These are phyloP conservation scores for Anethum foeniculum DNA, from an alignment of 140 eudicot genomes.

Conservation along the genomic window DNA sequence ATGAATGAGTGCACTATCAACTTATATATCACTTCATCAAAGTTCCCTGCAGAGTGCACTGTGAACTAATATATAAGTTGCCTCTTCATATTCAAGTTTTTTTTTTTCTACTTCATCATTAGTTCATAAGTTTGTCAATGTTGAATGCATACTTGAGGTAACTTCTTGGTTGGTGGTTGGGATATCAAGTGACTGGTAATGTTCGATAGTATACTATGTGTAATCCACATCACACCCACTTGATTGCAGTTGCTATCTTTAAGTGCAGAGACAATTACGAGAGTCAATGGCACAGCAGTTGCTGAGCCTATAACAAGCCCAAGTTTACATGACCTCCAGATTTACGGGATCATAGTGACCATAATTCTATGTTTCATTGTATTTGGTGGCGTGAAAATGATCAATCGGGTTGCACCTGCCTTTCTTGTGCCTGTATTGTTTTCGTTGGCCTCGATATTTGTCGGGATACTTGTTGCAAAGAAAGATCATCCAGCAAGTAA, in stretches of 20 bases:
- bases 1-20: background rate
- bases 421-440: slow-evolving; percentile 87
- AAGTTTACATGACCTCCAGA: slow-evolving; percentile 88
- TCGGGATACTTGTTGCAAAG: slow-evolving; percentile 71
- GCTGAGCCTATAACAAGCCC: slow-evolving; percentile 74
- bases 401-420: slow-evolving; percentile 94
- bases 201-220: background rate
- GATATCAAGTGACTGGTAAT: background rate
- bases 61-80: background rate
- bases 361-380: slow-evolving; percentile 84
- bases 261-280: slow-evolving; percentile 60
- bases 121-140: background rate
- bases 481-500: slow-evolving; percentile 68
- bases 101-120: background rate
- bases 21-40: background rate
- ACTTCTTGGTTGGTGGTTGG: background rate
- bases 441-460: slow-evolving; percentile 74
- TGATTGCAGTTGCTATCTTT: slow-evolving; percentile 17
- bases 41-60: background rate
- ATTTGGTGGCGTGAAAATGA: slow-evolving; percentile 96
- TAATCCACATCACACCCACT: slow-evolving; percentile 1
- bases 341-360: slow-evolving; percentile 89
- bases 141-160: background rate
- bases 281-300: slow-evolving; percentile 67
- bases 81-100: background rate